These are phyloP conservation scores for Debaryomyces sp. DNA, from an alignment of 1,139 yeast species.

Conservation along the genomic window DNA sequence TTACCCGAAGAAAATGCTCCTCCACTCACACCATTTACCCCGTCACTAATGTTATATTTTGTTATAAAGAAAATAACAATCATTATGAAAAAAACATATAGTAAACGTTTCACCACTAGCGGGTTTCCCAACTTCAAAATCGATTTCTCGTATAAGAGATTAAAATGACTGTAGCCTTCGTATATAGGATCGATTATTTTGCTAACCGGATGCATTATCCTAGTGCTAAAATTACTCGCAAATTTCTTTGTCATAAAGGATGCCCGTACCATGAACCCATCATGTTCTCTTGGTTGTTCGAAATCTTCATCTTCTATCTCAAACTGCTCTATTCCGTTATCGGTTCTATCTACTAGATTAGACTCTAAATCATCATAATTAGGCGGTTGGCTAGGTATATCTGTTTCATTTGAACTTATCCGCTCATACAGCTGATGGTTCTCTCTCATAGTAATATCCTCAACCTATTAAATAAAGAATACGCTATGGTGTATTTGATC, in stretches of 20 bases:
- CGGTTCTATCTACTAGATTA: conserved; percentile 3
- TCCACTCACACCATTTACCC: conserved; percentile 44
- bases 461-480: neutral
- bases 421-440: conserved; percentile 10
- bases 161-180: conserved; percentile 52
- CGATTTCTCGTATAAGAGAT: conserved; percentile 53
- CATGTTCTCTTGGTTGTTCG: conserved; percentile 18
- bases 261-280: conserved; percentile 32
- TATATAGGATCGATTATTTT: conserved; percentile 69
- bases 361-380: conserved; percentile 27
- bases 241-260: conserved; percentile 33
- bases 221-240: conserved; percentile 42
- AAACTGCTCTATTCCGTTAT: conserved; percentile 36
- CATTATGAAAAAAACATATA: conserved; percentile 69
- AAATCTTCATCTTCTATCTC: conserved; percentile 40
- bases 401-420: conserved; percentile 8
- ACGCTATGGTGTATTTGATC: neutral
- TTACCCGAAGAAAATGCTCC: conserved; percentile 56
- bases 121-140: conserved; percentile 81
- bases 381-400: conserved; percentile 33
- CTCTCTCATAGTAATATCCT: neutral
- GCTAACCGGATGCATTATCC: conserved; percentile 56
- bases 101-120: conserved; percentile 72
- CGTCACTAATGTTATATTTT: conserved; percentile 53
- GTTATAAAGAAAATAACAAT: conserved; percentile 59